Evolutionary conservation across 2,329 filamentous ascomycete species (phyloP).

Genomic region (Periconia macrospinosa): DNA sequence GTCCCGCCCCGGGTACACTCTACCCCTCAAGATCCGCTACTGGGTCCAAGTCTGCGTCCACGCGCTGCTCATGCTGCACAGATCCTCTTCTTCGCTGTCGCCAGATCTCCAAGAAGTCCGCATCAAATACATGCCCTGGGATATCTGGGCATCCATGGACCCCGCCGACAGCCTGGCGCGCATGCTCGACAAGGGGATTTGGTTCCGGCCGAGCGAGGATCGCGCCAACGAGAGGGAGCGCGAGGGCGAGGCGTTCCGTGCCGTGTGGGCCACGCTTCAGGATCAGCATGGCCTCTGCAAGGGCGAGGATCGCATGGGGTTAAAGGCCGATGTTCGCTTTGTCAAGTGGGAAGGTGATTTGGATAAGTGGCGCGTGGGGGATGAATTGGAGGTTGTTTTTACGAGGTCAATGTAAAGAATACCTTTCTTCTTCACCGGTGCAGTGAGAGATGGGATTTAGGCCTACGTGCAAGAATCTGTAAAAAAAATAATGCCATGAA

Average conservation of each 20-base stretch:
- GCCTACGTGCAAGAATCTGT: no score
- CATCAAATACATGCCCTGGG: conserved; percentile 35
- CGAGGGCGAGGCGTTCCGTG: conserved; percentile 37
- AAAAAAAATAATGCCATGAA: no score
- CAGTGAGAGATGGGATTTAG: no score
- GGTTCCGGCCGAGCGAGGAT: conserved; percentile 23
- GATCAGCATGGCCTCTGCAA: conserved; percentile 14
- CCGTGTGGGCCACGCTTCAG: conserved; percentile 24
- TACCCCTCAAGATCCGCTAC: conserved; percentile 36
- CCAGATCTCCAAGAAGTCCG: conserved; percentile 21
- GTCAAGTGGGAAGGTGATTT: conserved; percentile 37
- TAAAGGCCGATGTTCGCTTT: conserved; percentile 21
- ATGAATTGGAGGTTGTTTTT: conserved; percentile 39
- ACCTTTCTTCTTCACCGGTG: no score
- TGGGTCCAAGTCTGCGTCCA: conserved; percentile 36
- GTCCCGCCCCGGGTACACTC: conserved; percentile 20
- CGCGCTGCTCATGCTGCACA: conserved; percentile 28
- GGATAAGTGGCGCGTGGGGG: conserved; percentile 32
- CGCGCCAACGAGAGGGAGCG: conserved; percentile 20
- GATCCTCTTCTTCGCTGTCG: neutral
- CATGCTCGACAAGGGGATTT: conserved; percentile 30
- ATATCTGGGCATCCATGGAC: conserved; percentile 41
- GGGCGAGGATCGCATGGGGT: conserved; percentile 11
- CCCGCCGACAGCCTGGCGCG: conserved; percentile 30
- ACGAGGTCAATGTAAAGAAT: conserved; percentile 5